Percentiles rank a stretch among this genome's conserved stretches.
Conservation (phyloP, 306 rosid species). For the Prunus mume region DNA sequence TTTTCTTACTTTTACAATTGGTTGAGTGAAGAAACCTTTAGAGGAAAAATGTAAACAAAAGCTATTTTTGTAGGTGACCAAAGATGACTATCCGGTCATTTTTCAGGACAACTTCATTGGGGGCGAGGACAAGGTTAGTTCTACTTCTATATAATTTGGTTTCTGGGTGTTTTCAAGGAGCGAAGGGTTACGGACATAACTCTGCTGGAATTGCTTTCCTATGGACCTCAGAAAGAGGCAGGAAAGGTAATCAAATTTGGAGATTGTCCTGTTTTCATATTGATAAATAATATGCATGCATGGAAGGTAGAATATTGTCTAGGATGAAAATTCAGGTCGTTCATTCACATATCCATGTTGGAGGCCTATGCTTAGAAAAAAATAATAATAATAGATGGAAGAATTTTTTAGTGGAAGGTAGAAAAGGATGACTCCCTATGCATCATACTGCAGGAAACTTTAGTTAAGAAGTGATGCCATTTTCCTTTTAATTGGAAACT, state of each 20-base stretch:
- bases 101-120: conserved; percentile 66
- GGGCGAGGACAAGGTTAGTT: conserved; percentile 53
- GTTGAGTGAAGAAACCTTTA: conserved; percentile 9
- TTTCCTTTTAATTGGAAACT: not conserved
- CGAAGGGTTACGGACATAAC: conserved; percentile 55
- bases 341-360: conserved; percentile 18
- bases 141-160: not conserved
- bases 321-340: not conserved
- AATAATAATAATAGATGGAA: conserved; percentile 51
- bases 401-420: conserved; percentile 52
- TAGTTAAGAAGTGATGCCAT: not conserved
- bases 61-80: conserved; percentile 73
- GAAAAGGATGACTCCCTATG: conserved; percentile 51
- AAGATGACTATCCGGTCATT: conserved; percentile 73
- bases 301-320: not conserved
- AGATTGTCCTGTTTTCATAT: not conserved
- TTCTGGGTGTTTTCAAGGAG: conserved; percentile 62
- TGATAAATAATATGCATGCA: not conserved
- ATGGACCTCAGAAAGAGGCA: conserved; percentile 60
- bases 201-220: conserved; percentile 56
- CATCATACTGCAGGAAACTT: too few species aligned
- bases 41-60: conserved; percentile 14
- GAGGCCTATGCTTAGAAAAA: conserved; percentile 40
- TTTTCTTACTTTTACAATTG: conserved; percentile 6
- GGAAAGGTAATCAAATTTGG: conserved; percentile 22